These are phyloP conservation scores for Cystofilobasidium ferigula DNA, from an alignment of 768 basidiomycete genomes.

Conservation along the genomic window DNA sequence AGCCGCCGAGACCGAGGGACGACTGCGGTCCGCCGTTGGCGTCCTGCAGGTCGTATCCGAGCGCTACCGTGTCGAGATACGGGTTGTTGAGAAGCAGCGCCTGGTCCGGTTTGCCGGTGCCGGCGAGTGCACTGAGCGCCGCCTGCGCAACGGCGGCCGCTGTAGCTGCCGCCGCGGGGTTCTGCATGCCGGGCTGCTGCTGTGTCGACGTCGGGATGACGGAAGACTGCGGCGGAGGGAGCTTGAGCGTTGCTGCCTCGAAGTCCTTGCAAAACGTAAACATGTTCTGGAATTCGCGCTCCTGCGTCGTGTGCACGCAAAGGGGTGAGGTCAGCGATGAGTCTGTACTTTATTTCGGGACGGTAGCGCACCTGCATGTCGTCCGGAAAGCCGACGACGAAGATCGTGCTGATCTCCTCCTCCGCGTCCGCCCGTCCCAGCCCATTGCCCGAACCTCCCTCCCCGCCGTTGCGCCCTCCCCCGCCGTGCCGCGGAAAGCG, in stretches of 20 bases:
- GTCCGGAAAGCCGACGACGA: conserved; percentile 97
- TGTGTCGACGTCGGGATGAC: conserved; percentile 1
- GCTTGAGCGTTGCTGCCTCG: conserved; percentile 94
- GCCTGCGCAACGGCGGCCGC: neutral
- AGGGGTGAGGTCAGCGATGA: conserved; percentile 11
- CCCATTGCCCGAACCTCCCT: conserved; percentile 24
- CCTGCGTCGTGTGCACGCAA: conserved; percentile 45
- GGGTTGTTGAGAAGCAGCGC: conserved; percentile 1
- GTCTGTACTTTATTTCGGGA: neutral
- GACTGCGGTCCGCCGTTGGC: neutral
- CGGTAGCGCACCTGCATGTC: conserved; percentile 75
- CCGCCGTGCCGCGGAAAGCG: conserved; percentile 5
- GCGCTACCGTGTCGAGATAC: conserved; percentile 11
- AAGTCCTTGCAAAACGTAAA: conserved; percentile 93
- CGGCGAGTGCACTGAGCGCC: conserved; percentile 7
- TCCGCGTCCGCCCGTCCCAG: conserved; percentile 28
- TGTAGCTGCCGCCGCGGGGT: conserved; percentile 6
- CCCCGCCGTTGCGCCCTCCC: neutral
- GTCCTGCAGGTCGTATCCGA: neutral
- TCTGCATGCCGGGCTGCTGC: conserved; percentile 4
- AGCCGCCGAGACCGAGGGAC: conserved; percentile 29
- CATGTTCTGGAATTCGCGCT: conserved; percentile 99
- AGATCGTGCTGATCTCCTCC: conserved; percentile 93
- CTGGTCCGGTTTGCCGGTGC: neutral
- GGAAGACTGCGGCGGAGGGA: conserved; percentile 45